Evolutionary conservation across 768 basidiomycete genomes (phyloP).

Genomic region (Kwoniella europaea): DNA sequence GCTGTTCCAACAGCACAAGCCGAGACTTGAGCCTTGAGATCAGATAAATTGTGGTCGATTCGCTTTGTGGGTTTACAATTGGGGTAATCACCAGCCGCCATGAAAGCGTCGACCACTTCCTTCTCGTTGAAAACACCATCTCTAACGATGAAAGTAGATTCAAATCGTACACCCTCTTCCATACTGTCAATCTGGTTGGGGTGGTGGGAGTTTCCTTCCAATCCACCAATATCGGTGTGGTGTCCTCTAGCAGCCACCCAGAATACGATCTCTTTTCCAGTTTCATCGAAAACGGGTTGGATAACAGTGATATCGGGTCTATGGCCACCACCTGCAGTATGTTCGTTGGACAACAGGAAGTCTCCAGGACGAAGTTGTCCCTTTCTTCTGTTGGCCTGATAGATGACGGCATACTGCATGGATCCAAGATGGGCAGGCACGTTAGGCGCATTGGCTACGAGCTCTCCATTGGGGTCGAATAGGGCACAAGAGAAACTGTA

Average conservation of each 20-base stretch:
- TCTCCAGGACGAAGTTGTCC: constrained; percentile 73
- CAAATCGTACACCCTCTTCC: constrained; percentile 31
- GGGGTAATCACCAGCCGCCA: constrained; percentile 41
- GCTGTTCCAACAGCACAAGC: constrained; percentile 40
- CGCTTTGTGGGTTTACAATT: constrained; percentile 41
- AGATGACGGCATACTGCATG: constrained; percentile 41
- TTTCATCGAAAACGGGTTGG: constrained; percentile 78
- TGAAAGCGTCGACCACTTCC: constrained; percentile 43
- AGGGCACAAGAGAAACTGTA: constrained; percentile 38
- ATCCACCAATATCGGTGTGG: constrained; percentile 74
- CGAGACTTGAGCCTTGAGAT: constrained; percentile 44
- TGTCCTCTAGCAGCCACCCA: constrained; percentile 84
- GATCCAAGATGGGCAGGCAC: constrained; percentile 46
- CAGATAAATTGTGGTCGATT: constrained; percentile 44
- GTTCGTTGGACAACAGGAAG: constrained; percentile 78
- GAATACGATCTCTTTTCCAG: constrained; percentile 63
- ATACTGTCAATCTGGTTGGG: constrained; percentile 38
- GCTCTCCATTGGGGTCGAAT: constrained; percentile 28
- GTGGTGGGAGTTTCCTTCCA: constrained; percentile 55
- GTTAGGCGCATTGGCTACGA: constrained; percentile 38
- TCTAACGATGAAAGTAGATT: constrained; percentile 32
- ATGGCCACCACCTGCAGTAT: constrained; percentile 62
- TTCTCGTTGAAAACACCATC: constrained; percentile 45
- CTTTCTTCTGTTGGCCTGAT: constrained; percentile 39
- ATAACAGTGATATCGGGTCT: constrained; percentile 91